Evolutionary conservation across 306 rosid species (phyloP).

Genomic region (Hippophae gyantsensis): DNA sequence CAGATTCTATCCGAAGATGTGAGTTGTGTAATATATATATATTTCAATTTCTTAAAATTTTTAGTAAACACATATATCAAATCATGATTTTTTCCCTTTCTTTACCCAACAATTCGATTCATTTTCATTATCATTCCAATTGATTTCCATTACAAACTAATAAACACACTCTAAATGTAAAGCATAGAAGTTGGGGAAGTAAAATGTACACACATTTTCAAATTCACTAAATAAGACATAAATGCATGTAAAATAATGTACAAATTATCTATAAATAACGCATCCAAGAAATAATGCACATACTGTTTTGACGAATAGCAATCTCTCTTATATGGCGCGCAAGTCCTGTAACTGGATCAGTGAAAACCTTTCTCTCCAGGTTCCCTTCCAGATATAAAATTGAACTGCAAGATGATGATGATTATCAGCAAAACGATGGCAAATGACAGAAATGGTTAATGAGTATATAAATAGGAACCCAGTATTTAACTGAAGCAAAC

Average conservation of each 20-base stretch:
- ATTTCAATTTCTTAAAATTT: no score
- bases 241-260: not conserved
- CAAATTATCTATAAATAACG: not conserved
- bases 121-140: no score
- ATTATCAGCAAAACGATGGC: not conserved
- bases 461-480: not conserved
- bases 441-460: not conserved
- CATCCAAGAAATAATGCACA: not conserved
- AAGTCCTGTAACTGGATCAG: slow-evolving; percentile 57
- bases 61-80: no score
- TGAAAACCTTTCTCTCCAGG: slow-evolving; percentile 66
- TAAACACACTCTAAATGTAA: no score
- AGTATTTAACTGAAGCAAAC: not conserved
- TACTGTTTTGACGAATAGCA: slow-evolving; percentile 72
- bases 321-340: slow-evolving; percentile 75
- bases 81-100: no score
- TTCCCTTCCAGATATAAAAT: slow-evolving; percentile 76
- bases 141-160: no score
- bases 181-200: no score
- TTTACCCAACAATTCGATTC: no score
- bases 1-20: no score
- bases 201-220: no score
- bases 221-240: no score
- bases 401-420: slow-evolving; percentile 37
- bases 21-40: no score